Base-by-base conservation (phyloP, 257 asterid species). In the Handroanthus guayacan region DNA sequence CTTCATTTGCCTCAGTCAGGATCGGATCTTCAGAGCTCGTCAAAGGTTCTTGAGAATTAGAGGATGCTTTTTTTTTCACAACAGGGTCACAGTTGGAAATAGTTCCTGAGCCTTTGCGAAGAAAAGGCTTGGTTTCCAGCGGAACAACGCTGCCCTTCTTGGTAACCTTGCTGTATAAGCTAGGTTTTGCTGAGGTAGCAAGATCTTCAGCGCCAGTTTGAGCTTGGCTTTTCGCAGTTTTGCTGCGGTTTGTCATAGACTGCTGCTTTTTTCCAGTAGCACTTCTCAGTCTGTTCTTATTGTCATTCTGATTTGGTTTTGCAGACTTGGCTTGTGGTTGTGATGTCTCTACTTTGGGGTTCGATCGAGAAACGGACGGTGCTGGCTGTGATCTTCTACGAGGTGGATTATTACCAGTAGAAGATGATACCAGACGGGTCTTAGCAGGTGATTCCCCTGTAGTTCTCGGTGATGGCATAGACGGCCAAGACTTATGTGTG, bases 141-240 rank as follows among this genome's bases (percentile, higher is more conserved):
- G 92, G 95, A 62, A 89, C 95, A 76, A 89, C 86, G 17, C 86
- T 89, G 78, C 89, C 79, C 80, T 85, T 89, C 89, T 80, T 89
- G 82, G 92, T 74, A 36, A 81, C 90, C 83, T 86, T 89, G 82
- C 60, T 82, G 68, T 82, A 82, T 61, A 81, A 76, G 76, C 86
- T 85, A 74, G 89, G 88, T 75, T 85, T 86, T 47, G 79, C 66
- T n/a, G 86, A 62, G 77, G 82, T 50, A 52, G 84, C 73, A 77
- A 85, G 73, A 69, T 84, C 85, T 60, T 58, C 87, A 66, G 77
- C 34, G 62, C 69, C 65, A 61, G 83, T 58, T 58, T 75, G 84
- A 77, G 74, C 69, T 81, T 86, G 82, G 56, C 79, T 62, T 74
- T 82, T 82, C 9, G 80, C 68, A 39, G 83, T 65, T 77, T 79